Base-by-base conservation (phyloP, 345 rosid genomes). In the Aegle marmelos region DNA sequence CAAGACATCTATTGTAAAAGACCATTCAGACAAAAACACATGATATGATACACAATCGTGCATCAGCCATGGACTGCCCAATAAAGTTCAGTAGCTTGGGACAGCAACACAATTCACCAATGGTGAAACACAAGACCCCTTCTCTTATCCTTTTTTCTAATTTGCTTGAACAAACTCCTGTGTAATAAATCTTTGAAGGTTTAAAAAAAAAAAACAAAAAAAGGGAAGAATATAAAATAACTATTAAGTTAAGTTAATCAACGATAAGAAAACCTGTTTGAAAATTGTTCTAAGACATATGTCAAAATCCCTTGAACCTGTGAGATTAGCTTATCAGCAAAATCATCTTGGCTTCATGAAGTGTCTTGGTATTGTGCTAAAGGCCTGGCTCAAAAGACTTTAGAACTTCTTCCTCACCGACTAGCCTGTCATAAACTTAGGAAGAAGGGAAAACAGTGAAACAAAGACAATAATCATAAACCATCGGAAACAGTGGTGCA, bases 351-450 rank as follows among this genome's bases (percentile, higher is more conserved):
- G 39, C 70, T 63, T 74, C 69, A 48, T 74, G 19, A 74, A 74
- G 78, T 74, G 45, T 22, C 70, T 64, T 24, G 22, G 53, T 5
- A 33, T 48, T 48, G 60, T 48, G 50, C n/a, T 70, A 48, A 48
- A 48, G 60, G 58, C 62, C n/a, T 22, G 22, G 22, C 60, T 63
- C 61, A 45, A 75, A 33, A 75, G 59, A 45, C 71, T 41, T 31
- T 31, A 71, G 41, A 54, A 53, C 60, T 62, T 74, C 60, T 62
- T 74, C 37, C 34, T 64, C 61, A 64, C 62, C 70, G 41, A 33
- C 45, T 75, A 21, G 50, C 41, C 70, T 33, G 45, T 64, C 41
- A 50, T 13, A 28, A 50, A 25, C 68, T 60, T 8, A 59, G 21
- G 39, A 73, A 31, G 31, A 30, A 14, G 13, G 6, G 24, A 7